These are phyloP conservation scores for Pyronema domesticum DNA, from an alignment of 495 filamentous ascomycete species.

Conservation along the genomic window DNA sequence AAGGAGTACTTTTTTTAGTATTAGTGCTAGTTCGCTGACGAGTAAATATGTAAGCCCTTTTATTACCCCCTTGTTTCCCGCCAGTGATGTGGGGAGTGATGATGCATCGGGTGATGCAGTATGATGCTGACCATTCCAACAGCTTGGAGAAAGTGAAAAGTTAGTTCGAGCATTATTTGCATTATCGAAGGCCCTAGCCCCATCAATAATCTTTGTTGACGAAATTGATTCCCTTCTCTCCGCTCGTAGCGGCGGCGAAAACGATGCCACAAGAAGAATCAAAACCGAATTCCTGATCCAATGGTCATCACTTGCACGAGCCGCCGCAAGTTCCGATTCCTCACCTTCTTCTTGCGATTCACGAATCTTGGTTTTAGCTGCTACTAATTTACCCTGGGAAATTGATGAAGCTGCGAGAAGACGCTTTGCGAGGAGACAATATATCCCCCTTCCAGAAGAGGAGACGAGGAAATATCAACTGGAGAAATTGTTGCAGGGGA, in stretches of 20 bases:
- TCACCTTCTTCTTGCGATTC: conserved; percentile 52
- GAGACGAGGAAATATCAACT: conserved; percentile 64
- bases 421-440: conserved; percentile 83
- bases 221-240: conserved; percentile 94
- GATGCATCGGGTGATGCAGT: no score
- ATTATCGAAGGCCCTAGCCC: conserved; percentile 74
- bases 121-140: not conserved
- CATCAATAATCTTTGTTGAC: conserved; percentile 96
- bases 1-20: conserved; percentile 90
- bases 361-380: conserved; percentile 80
- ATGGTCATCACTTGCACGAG: conserved; percentile 84
- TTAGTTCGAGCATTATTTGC: conserved; percentile 85
- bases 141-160: conserved; percentile 86
- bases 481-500: conserved; percentile 65
- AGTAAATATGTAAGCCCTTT: conserved; percentile 56
- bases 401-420: conserved; percentile 91
- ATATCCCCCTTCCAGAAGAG: conserved; percentile 82
- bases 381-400: conserved; percentile 94
- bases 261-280: conserved; percentile 83
- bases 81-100: no score
- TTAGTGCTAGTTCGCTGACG: conserved; percentile 81
- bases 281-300: conserved; percentile 98
- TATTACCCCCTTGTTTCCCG: conserved; percentile 1
- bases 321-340: conserved; percentile 68
- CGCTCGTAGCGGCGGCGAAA: conserved; percentile 56